Percentiles rank a stretch among this genome's conserved stretches.
Evolutionary conservation across 768 basidiomycete species (phyloP).

Genomic region (Calocybe indica): DNA sequence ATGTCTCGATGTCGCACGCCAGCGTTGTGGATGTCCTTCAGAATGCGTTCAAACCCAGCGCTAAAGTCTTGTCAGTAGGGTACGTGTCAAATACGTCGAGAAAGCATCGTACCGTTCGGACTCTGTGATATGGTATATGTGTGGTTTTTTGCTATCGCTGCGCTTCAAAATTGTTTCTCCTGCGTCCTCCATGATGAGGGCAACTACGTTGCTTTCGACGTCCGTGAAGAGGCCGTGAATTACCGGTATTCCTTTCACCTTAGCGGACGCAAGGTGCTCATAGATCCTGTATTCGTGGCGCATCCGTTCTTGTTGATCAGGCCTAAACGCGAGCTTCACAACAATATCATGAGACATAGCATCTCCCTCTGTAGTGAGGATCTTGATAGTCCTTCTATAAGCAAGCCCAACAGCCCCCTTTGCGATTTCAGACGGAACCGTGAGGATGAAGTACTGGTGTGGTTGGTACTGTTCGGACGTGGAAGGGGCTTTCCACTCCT

Average conservation of each 20-base stretch:
- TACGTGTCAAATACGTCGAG: background rate
- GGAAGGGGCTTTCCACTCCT: background rate
- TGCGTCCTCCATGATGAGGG: background rate
- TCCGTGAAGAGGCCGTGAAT: background rate
- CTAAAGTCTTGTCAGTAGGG: background rate
- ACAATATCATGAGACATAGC: background rate
- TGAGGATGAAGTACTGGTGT: background rate
- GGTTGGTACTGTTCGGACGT: background rate
- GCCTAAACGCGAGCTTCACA: slow-evolving; percentile 3
- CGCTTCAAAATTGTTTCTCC: background rate
- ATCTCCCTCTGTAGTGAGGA: background rate
- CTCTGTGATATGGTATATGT: too few relatives aligned
- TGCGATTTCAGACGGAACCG: slow-evolving; percentile 2
- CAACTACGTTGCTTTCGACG: background rate
- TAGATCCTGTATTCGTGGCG: background rate
- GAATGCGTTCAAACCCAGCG: background rate
- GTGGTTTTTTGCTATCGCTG: too few relatives aligned
- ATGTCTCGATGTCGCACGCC: slow-evolving; percentile 20
- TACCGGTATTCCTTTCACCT: background rate
- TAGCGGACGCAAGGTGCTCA: background rate
- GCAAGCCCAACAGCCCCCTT: slow-evolving; percentile 6
- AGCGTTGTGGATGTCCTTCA: slow-evolving; percentile 16
- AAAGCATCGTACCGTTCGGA: background rate
- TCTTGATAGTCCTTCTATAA: slow-evolving; percentile 5
- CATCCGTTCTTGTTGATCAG: background rate